Base-by-base conservation (phyloP, 78 protist genomes). In the Dictyostelium intermedium region DNA sequence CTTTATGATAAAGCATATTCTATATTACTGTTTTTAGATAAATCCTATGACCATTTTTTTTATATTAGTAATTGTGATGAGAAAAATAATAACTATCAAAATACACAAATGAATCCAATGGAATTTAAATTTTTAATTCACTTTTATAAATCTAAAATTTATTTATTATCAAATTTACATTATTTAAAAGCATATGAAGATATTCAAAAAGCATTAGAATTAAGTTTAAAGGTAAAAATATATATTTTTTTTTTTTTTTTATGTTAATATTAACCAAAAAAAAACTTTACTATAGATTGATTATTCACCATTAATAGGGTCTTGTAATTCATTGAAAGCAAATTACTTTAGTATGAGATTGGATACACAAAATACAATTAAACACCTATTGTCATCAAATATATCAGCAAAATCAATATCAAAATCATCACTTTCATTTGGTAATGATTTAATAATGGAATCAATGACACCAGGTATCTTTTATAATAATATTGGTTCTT, bases 61-160 rank as follows among this genome's bases (percentile, higher is more conserved):
- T 80, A 81, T 66, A 80, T 30, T 56, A 43, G 16, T 2, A 3
- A 9, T 5, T 32, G 39, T 45, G 66, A 23, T 20, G 66, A 56
- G 1, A 34, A 82, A 5, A 73, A 50, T 1, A 43, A 41, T 11
- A 34, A 85, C 41, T 39, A 89, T 50, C 53, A 80, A 43, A 9
- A 27, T 34, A 89, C 94, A n/a, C 35, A 63, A 43, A 89, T 89
- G 93, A 41, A 82, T 23, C 93, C 93, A 80, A 39, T 30, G 5
- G 93, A 89, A 56, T 89, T 80, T 35, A 78, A 77, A 63, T 89
- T 89, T 69, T 34, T 89, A 60, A 89, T 89, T 70, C 93, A 89
- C 32, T 78, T 89, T 47, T 80, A 89, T 50, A 89, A 89, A 80
- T 56, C 93, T 0, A 89, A 89, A 69, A 37, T 89, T 37, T 89